Evolutionary conservation across 2,329 filamentous ascomycete genomes (phyloP).

Genomic region (Elsinoe necatrix): DNA sequence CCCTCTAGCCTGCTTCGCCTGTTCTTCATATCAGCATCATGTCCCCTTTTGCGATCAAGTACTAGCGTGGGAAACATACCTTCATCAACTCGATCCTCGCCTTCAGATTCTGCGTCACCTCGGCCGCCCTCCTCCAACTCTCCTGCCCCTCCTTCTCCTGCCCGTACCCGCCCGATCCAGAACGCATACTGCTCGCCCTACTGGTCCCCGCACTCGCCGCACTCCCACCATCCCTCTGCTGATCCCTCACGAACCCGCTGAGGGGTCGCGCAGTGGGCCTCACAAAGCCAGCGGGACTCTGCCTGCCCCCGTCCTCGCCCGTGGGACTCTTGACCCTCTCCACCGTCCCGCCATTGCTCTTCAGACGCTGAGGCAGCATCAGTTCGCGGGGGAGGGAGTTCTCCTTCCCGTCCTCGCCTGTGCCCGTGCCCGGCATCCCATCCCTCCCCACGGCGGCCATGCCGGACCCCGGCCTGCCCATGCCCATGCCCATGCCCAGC

Average conservation of each 20-base stretch:
- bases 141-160: constrained; percentile 53
- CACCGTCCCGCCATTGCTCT: background rate
- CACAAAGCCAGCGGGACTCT: constrained; percentile 11
- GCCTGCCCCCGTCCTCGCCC: background rate
- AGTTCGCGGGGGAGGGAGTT: constrained; percentile 27
- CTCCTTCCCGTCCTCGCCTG: constrained; percentile 39
- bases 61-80: constrained; percentile 36
- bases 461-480: constrained; percentile 10
- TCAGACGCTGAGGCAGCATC: constrained; percentile 15
- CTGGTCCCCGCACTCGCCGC: constrained; percentile 11
- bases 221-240: constrained; percentile 3
- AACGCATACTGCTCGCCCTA: constrained; percentile 38
- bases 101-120: constrained; percentile 96
- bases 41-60: too few relatives aligned
- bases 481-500: too few relatives aligned
- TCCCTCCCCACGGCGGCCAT: too few relatives aligned
- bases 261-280: constrained; percentile 12
- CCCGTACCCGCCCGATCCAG: constrained; percentile 77
- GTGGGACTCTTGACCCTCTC: constrained; percentile 5
- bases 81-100: constrained; percentile 99
- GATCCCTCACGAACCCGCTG: constrained; percentile 12
- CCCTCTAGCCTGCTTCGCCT: background rate
- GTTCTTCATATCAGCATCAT: background rate
- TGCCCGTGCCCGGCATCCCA: background rate
- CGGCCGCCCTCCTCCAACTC: constrained; percentile 93